Conservation (phyloP, 768 basidiomycete species). For the Dacryopinax spathularia region DNA sequence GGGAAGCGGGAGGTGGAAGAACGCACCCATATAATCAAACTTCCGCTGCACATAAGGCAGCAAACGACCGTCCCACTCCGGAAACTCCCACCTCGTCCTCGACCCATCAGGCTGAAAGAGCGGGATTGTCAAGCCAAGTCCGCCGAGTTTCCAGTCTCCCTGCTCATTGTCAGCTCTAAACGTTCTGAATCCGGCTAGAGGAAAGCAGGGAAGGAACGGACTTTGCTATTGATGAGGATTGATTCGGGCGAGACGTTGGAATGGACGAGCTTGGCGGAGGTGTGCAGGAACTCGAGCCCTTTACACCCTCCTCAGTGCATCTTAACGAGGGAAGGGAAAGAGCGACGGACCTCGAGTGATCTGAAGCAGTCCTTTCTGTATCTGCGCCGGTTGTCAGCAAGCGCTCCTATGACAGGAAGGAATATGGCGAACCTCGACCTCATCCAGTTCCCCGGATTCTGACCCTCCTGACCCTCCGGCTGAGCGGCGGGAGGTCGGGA, state of each 20-base stretch:
- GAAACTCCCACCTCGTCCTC: constrained; percentile 77
- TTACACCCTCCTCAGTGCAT: no score
- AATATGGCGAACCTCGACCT: constrained; percentile 61
- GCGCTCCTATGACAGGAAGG: background rate
- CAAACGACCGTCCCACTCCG: constrained; percentile 66
- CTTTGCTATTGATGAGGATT: constrained; percentile 77
- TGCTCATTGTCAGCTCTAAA: constrained; percentile 23
- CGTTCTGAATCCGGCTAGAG: background rate
- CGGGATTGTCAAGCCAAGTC: constrained; percentile 74
- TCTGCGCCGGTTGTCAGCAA: constrained; percentile 31
- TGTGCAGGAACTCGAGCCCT: constrained; percentile 79
- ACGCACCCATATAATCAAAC: constrained; percentile 86
- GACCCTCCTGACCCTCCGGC: constrained; percentile 41
- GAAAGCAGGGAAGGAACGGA: constrained; percentile 21
- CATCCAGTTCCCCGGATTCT: constrained; percentile 62
- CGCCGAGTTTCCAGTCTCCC: constrained; percentile 98
- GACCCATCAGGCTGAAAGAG: constrained; percentile 52
- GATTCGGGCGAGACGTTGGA: constrained; percentile 78
- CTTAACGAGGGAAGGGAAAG: no score
- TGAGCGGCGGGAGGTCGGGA: constrained; percentile 43
- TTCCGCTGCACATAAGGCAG: constrained; percentile 77
- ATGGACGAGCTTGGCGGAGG: constrained; percentile 82
- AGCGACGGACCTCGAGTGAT: constrained; percentile 28
- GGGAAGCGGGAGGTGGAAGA: no score
- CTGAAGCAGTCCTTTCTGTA: constrained; percentile 92